Evolutionary conservation across 768 basidiomycete genomes (phyloP).

Genomic region (Melanogaster broomeanus): DNA sequence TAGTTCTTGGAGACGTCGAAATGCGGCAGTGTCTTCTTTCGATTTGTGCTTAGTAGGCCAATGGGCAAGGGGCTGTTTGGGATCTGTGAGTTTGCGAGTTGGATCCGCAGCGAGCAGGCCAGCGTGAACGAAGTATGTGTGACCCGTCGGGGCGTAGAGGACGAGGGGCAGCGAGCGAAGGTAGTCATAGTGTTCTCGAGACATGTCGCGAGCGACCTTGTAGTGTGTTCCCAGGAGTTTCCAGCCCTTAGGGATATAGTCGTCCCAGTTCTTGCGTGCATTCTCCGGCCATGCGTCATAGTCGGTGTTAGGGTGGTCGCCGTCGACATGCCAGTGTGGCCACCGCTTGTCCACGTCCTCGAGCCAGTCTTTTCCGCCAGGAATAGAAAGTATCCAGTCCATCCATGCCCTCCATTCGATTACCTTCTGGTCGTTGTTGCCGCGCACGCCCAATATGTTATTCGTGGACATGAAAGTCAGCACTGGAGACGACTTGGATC

Average conservation of each 20-base stretch:
- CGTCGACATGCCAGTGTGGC: slow-evolving; percentile 32
- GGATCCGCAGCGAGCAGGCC: slow-evolving; percentile 81
- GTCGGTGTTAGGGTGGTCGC: slow-evolving; percentile 21
- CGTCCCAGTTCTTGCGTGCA: slow-evolving; percentile 44
- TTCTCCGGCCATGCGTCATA: slow-evolving; percentile 43
- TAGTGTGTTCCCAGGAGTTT: slow-evolving; percentile 77
- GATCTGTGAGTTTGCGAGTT: slow-evolving; percentile 44
- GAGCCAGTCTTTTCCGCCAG: slow-evolving; percentile 55
- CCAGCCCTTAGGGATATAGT: slow-evolving; percentile 67
- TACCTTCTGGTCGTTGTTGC: slow-evolving; percentile 92
- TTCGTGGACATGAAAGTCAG: slow-evolving; percentile 64
- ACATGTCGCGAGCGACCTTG: slow-evolving; percentile 66
- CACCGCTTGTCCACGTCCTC: slow-evolving; percentile 46
- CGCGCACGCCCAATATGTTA: slow-evolving; percentile 79
- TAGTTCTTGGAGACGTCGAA: slow-evolving; percentile 66
- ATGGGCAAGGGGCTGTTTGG: slow-evolving; percentile 71
- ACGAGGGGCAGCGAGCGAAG: slow-evolving; percentile 71
- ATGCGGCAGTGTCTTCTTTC: slow-evolving; percentile 15
- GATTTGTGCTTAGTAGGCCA: slow-evolving; percentile 43
- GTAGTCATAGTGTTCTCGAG: slow-evolving; percentile 66
- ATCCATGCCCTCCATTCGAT: slow-evolving; percentile 91
- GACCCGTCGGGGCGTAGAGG: slow-evolving; percentile 73
- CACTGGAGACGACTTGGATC: slow-evolving; percentile 59
- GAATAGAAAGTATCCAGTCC: slow-evolving; percentile 63
- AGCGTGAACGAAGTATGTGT: slow-evolving; percentile 80